Conservation (phyloP, 352 stramenopile species). For the Globisporangium barbulae region DNA sequence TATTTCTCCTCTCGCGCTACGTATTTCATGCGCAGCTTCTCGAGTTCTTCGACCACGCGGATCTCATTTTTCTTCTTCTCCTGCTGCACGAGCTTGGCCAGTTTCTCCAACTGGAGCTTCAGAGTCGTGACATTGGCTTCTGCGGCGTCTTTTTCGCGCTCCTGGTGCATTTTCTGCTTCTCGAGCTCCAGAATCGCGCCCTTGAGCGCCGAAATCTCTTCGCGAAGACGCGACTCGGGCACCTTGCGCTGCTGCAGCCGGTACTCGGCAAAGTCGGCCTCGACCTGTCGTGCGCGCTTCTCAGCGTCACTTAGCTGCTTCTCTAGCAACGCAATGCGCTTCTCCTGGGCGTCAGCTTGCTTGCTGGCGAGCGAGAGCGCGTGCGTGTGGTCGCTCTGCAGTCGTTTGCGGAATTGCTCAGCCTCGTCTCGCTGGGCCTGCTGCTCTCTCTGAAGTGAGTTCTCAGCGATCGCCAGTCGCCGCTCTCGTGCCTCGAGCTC, state of each 20-base stretch:
- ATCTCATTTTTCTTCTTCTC: slow-evolving; percentile 75
- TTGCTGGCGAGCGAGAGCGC: slow-evolving; percentile 50
- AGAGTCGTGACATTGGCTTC: slow-evolving; percentile 36
- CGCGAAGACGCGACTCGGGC: slow-evolving; percentile 57
- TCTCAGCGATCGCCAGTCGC: slow-evolving; percentile 47
- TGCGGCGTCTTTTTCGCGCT: slow-evolving; percentile 33
- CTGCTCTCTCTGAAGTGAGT: slow-evolving; percentile 53
- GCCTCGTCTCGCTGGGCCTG: slow-evolving; percentile 52
- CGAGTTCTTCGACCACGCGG: slow-evolving; percentile 59
- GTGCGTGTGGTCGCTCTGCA: slow-evolving; percentile 67
- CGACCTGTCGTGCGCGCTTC: slow-evolving; percentile 44
- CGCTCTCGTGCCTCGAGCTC: slow-evolving; percentile 65
- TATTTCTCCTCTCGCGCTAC: slow-evolving; percentile 76
- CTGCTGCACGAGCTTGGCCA: slow-evolving; percentile 41
- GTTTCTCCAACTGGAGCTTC: slow-evolving; percentile 56
- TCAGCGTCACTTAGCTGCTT: slow-evolving; percentile 44
- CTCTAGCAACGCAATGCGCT: slow-evolving; percentile 37
- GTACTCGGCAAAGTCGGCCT: slow-evolving; percentile 70
- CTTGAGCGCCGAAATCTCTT: slow-evolving; percentile 67
- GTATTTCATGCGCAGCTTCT: slow-evolving; percentile 80
- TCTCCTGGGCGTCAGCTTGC: slow-evolving; percentile 49
- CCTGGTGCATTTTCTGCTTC: slow-evolving; percentile 47
- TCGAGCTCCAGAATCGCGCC: slow-evolving; percentile 55
- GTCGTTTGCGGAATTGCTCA: slow-evolving; percentile 42
- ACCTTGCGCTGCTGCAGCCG: slow-evolving; percentile 71